Evolutionary conservation across 495 filamentous ascomycete genomes (phyloP).

Genomic region (Penicillium silybi): DNA sequence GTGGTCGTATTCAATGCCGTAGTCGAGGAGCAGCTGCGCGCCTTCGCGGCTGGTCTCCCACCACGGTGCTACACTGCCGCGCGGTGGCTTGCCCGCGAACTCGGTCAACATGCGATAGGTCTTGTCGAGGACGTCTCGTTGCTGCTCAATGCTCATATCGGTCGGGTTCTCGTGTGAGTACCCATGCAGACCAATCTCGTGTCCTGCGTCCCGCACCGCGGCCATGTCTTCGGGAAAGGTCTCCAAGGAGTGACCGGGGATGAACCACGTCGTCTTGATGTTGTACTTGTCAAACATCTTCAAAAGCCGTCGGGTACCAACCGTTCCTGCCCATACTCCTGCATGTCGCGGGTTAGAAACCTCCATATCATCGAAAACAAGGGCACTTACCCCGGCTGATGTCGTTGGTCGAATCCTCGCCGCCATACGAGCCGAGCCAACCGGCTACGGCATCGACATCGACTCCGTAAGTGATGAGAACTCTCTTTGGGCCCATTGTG

Average conservation of each 20-base stretch:
- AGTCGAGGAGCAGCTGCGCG: slow-evolving; percentile 60
- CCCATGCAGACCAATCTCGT: slow-evolving; percentile 73
- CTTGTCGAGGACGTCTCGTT: slow-evolving; percentile 72
- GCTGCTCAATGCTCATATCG: slow-evolving; percentile 73
- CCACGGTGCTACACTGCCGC: slow-evolving; percentile 61
- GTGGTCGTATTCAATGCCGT: slow-evolving; percentile 68
- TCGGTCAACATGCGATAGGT: slow-evolving; percentile 67
- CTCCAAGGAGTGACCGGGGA: slow-evolving; percentile 74
- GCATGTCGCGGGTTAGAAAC: slow-evolving; percentile 6
- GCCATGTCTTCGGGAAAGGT: slow-evolving; percentile 74
- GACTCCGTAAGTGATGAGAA: slow-evolving; percentile 53
- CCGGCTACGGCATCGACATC: slow-evolving; percentile 70
- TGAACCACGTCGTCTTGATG: slow-evolving; percentile 81
- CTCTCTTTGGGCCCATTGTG: slow-evolving; percentile 42
- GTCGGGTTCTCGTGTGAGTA: slow-evolving; percentile 75
- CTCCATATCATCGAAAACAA: background rate
- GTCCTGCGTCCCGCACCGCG: slow-evolving; percentile 66
- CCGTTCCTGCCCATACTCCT: slow-evolving; percentile 68
- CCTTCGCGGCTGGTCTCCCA: slow-evolving; percentile 67
- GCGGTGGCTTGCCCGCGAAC: slow-evolving; percentile 70
- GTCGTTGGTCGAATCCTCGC: slow-evolving; percentile 62
- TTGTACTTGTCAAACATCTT: slow-evolving; percentile 74
- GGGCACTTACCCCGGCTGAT: slow-evolving; percentile 51
- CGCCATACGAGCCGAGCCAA: slow-evolving; percentile 68
- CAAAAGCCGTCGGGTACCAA: slow-evolving; percentile 65